Evolutionary conservation across 495 filamentous ascomycete genomes (phyloP).

Genomic region (Aspergillus cavernicola): DNA sequence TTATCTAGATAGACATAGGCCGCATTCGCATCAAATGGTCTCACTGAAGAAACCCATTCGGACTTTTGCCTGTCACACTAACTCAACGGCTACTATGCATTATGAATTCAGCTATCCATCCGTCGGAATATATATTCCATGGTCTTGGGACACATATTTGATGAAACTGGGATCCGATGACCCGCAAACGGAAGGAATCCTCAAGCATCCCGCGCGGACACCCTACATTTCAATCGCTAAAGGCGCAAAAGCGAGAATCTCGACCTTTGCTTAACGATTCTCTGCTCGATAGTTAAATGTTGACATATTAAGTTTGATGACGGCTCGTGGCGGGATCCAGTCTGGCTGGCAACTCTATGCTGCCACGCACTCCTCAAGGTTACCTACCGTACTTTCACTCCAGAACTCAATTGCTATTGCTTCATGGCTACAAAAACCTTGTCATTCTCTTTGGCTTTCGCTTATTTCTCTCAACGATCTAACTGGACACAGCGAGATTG

Average conservation of each 20-base stretch:
- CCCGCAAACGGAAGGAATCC: background rate
- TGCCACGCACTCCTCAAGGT: conserved; percentile 17
- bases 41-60: background rate
- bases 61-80: conserved; percentile 4
- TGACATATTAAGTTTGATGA: no score
- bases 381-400: background rate
- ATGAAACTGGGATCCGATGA: background rate
- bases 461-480: background rate
- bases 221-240: conserved; percentile 6
- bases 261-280: background rate
- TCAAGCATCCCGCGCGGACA: conserved; percentile 1
- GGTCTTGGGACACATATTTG: background rate
- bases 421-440: no score
- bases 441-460: no score
- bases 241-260: background rate
- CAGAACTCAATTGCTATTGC: background rate
- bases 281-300: no score
- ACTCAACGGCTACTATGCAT: conserved; percentile 12
- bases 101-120: background rate
- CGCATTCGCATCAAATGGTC: no score
- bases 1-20: no score
- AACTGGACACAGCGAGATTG: no score
- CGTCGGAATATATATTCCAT: background rate
- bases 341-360: conserved; percentile 13
- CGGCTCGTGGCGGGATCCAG: conserved; percentile 16